Conservation (phyloP, 768 basidiomycete species). For the Cyclocybe aegerita region DNA sequence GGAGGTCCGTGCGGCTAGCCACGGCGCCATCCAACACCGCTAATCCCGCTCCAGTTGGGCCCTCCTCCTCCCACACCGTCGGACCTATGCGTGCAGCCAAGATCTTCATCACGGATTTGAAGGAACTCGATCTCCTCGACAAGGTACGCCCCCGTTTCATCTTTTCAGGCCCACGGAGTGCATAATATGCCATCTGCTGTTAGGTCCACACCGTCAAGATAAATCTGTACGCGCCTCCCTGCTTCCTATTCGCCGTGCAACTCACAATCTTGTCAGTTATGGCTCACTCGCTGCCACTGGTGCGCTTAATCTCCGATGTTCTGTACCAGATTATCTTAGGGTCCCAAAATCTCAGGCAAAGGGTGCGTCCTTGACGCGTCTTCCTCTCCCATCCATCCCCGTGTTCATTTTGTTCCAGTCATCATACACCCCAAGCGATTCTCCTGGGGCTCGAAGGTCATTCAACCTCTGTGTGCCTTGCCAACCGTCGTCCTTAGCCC, state of each 20-base stretch:
- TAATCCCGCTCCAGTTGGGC: constrained; percentile 36
- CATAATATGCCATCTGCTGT: not conserved
- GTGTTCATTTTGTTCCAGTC: constrained; percentile 38
- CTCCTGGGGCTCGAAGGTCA: constrained; percentile 76
- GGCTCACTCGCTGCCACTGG: constrained; percentile 94
- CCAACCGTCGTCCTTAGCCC: not conserved
- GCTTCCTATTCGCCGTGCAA: not conserved
- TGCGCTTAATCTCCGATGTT: constrained; percentile 17
- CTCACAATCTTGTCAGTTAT: constrained; percentile 48
- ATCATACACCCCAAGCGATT: constrained; percentile 87
- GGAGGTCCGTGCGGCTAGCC: constrained; percentile 54
- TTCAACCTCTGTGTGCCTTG: constrained; percentile 8
- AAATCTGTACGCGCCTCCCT: constrained; percentile 55
- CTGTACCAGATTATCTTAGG: no score
- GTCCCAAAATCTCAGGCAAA: constrained; percentile 50
- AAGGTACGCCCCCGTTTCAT: constrained; percentile 40
- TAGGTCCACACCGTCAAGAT: constrained; percentile 84
- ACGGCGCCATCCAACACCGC: not conserved
- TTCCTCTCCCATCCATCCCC: constrained; percentile 1
- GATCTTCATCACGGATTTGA: constrained; percentile 80
- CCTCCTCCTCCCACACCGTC: constrained; percentile 52
- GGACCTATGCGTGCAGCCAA: constrained; percentile 84
- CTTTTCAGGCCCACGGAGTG: not conserved
- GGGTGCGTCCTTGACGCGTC: constrained; percentile 46
- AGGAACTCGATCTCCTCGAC: constrained; percentile 65